Conservation (phyloP, 257 asterid genomes). For the Paulownia fortunei region DNA sequence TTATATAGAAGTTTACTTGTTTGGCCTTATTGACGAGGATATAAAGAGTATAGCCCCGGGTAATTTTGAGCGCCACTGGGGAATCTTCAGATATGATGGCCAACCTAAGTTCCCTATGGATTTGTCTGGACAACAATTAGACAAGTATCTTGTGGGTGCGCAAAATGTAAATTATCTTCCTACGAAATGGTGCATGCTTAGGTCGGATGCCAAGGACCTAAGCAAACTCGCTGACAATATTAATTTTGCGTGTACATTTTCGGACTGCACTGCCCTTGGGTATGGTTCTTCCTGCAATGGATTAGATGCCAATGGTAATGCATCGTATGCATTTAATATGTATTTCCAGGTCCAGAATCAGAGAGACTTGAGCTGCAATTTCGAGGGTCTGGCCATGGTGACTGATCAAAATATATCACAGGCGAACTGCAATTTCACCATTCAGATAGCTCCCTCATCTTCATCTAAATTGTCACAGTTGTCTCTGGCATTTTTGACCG, state of each 20-base stretch:
- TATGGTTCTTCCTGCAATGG: slow-evolving; percentile 81
- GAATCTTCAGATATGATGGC: slow-evolving; percentile 76
- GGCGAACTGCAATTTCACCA: slow-evolving; percentile 66
- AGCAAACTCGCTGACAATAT: slow-evolving; percentile 63
- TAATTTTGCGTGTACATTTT: slow-evolving; percentile 63
- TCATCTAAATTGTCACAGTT: slow-evolving; percentile 32
- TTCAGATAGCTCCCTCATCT: slow-evolving; percentile 62
- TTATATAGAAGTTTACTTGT: slow-evolving; percentile 66
- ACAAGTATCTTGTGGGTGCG: slow-evolving; percentile 62
- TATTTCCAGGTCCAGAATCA: slow-evolving; percentile 73
- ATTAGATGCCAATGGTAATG: slow-evolving; percentile 70
- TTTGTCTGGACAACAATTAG: slow-evolving; percentile 54
- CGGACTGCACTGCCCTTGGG: slow-evolving; percentile 80
- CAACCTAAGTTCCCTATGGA: slow-evolving; percentile 85
- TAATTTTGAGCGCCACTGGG: slow-evolving; percentile 85
- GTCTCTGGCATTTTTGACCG: slow-evolving; percentile 22
- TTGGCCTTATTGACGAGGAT: slow-evolving; percentile 86
- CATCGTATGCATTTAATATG: slow-evolving; percentile 74
- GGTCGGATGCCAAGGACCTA: slow-evolving; percentile 54
- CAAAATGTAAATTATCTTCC: slow-evolving; percentile 66
- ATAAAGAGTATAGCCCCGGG: slow-evolving; percentile 77
- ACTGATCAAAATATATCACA: slow-evolving; percentile 70
- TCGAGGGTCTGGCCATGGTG: slow-evolving; percentile 65
- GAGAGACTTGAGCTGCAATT: slow-evolving; percentile 52
- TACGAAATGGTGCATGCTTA: slow-evolving; percentile 63